Percentiles rank a stretch among this genome's conserved stretches.
phyloP scores from a whole-genome alignment of 1,284 basidiomycete species.

The Cutaneotrichosporon arboriforme region DNA sequence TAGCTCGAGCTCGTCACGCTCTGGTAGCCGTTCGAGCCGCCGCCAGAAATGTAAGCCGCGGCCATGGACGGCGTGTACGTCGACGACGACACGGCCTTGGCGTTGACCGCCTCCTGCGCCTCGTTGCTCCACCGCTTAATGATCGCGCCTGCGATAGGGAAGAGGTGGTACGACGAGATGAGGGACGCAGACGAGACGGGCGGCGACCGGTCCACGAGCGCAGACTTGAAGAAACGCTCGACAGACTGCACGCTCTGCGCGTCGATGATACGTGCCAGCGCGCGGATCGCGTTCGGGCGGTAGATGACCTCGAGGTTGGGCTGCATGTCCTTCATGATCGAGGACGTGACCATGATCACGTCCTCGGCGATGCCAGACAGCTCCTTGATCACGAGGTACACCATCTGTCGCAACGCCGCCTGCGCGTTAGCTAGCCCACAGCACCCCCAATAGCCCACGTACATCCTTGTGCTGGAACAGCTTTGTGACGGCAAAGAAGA shows the following conservation, averaged over 20 bases:
- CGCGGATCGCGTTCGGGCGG: slow-evolving; percentile 94
- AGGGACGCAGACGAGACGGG: slow-evolving; percentile 94
- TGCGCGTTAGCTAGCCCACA: slow-evolving; percentile 41
- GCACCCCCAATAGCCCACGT: slow-evolving; percentile 45
- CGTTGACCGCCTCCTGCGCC: slow-evolving; percentile 90
- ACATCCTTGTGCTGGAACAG: slow-evolving; percentile 99
- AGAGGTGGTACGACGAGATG: slow-evolving; percentile 95
- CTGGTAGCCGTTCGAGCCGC: slow-evolving; percentile 56
- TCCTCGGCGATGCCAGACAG: slow-evolving; percentile 93
- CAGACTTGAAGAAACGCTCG: slow-evolving; percentile 98
- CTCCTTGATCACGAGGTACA: slow-evolving; percentile 98
- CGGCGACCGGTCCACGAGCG: slow-evolving; percentile 94
- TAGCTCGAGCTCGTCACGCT: slow-evolving; percentile 79
- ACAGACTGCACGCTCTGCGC: slow-evolving; percentile 75
- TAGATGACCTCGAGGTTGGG: slow-evolving; percentile 98
- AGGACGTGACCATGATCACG: slow-evolving; percentile 99
- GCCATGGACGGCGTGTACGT: slow-evolving; percentile 42
- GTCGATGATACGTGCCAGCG: slow-evolving; percentile 93
- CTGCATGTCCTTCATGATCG: slow-evolving; percentile 99
- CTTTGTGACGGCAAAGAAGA: slow-evolving; percentile 99
- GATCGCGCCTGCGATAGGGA: slow-evolving; percentile 85
- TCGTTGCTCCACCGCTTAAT: slow-evolving; percentile 99
- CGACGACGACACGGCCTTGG: slow-evolving; percentile 66
- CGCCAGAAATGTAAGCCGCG: slow-evolving; percentile 56
- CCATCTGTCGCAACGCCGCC: slow-evolving; percentile 94